Evolutionary conservation across 208 protist species (phyloP).

Genomic region (Histomonas meleagridis): DNA sequence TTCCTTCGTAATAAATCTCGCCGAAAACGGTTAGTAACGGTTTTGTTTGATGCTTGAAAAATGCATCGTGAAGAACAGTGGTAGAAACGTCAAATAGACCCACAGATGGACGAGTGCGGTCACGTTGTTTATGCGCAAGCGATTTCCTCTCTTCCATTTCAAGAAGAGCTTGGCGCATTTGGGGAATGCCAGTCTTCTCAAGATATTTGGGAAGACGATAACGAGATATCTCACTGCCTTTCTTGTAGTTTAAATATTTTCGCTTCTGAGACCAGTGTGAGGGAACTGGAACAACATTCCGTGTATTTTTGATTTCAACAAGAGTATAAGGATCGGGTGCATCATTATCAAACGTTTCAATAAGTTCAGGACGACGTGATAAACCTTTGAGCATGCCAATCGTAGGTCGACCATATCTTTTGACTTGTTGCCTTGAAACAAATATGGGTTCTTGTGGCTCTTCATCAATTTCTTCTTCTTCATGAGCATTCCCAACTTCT

Average conservation of each 20-base stretch:
- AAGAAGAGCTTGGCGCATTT: conserved; percentile 62
- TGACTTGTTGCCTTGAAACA: conserved; percentile 22
- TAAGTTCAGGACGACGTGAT: conserved; percentile 67
- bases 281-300: conserved; percentile 83
- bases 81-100: conserved; percentile 63
- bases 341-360: conserved; percentile 84
- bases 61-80: conserved; percentile 76
- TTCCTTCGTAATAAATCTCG: conserved; percentile 73
- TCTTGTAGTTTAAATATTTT: conserved; percentile 81
- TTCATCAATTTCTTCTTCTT: neutral
- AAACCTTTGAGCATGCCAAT: conserved; percentile 71
- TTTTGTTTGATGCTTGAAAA: conserved; percentile 90
- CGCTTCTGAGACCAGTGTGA: conserved; percentile 88
- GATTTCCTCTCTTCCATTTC: conserved; percentile 62
- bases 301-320: conserved; percentile 75
- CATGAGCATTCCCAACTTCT: neutral
- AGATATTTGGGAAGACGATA: conserved; percentile 76
- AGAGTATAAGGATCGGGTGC: conserved; percentile 80
- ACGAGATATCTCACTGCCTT: conserved; percentile 66
- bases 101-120: conserved; percentile 67
- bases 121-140: conserved; percentile 56
- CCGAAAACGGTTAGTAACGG: conserved; percentile 71
- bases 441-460: neutral
- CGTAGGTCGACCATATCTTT: conserved; percentile 49
- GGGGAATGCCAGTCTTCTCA: conserved; percentile 68